Evolutionary conservation across 202 grass and related monocot genomes (phyloP), one percentile per base, ranked within the genome.

Genomic region (Panicum hallii): DNA sequence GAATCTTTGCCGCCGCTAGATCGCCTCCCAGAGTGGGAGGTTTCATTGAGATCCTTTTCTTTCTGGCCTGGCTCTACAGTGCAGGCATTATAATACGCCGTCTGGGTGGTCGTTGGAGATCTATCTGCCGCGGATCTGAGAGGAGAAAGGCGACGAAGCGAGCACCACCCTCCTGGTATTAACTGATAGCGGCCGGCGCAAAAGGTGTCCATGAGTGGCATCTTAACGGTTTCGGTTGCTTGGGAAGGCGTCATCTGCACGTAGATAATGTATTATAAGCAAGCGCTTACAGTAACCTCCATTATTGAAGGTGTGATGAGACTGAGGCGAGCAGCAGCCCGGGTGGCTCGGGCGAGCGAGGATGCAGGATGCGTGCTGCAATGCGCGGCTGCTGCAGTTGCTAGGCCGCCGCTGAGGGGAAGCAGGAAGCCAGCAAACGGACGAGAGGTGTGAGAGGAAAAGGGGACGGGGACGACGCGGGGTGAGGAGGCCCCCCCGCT

Each of bases 1-100:
- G 79, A 87, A 90, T 90, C 88, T 86, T 86, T 73, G 72, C 40
- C 30, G 72, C 40, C 30, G 57, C 82, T 55, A 69, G 63, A 43
- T 7, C 16, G 55, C 9, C 32, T 26, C 23, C 43, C 65, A 42
- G 4, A 4, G 1, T 0, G 5, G 36, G 32, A 9, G 34, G 9
- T 16, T n/a, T 54, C 5, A 26, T 55, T 58, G 65, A 22, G 60
- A 61, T 68, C 47, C 28, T 49, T 42, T 15, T 36, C 23, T 43
- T 64, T 6, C 11, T 36, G 1, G 16, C 0, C 0, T 38, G 36
- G 36, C 36, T 55, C 36, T 9, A 58, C 72, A 82, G 66, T 78
- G 49, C 4, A 41, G 38, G 58, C 46, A 77, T 63, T 89, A 83
- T 79, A 83, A 63, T 87, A 79, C 63, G 13, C 13, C 32, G 20